phyloP scores from a whole-genome alignment of 2,329 filamentous ascomycete genomes.

The Alternaria rosae region DNA sequence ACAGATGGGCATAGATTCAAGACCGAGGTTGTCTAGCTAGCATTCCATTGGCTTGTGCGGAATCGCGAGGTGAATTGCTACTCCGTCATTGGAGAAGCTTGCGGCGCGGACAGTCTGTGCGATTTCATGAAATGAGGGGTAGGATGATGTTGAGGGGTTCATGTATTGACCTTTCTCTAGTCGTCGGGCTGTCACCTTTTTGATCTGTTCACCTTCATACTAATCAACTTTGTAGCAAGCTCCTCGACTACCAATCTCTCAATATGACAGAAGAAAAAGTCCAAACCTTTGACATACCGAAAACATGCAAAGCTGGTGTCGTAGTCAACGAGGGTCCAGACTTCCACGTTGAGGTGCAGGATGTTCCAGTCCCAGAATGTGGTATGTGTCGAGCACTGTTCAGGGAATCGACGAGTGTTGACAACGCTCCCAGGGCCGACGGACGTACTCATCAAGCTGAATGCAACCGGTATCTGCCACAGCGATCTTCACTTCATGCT shows the following conservation, averaged over 20 bases:
- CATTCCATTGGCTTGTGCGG: not conserved
- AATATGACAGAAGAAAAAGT: constrained; percentile 38
- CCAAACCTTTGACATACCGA: constrained; percentile 53
- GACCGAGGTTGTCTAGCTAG: not conserved
- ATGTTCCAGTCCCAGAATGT: constrained; percentile 57
- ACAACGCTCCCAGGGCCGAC: constrained; percentile 53
- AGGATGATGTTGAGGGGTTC: constrained; percentile 9
- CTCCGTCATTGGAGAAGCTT: not conserved
- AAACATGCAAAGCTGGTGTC: constrained; percentile 61
- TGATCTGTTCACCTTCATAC: not conserved
- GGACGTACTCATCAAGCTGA: constrained; percentile 65
- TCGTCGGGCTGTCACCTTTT: not conserved
- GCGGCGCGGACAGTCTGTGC: not conserved
- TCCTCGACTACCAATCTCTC: not conserved
- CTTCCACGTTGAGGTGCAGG: constrained; percentile 57
- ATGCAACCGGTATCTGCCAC: constrained; percentile 65
- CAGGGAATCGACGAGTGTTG: not conserved
- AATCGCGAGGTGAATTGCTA: not conserved
- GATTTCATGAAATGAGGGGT: not conserved
- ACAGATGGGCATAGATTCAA: not conserved
- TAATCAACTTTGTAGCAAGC: not conserved
- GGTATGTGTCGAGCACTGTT: constrained; percentile 38
- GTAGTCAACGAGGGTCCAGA: constrained; percentile 61
- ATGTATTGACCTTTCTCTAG: not conserved
- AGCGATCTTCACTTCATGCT: constrained; percentile 66